Conservation (phyloP, 495 filamentous ascomycete species). For the Tetracladium setigerum region DNA sequence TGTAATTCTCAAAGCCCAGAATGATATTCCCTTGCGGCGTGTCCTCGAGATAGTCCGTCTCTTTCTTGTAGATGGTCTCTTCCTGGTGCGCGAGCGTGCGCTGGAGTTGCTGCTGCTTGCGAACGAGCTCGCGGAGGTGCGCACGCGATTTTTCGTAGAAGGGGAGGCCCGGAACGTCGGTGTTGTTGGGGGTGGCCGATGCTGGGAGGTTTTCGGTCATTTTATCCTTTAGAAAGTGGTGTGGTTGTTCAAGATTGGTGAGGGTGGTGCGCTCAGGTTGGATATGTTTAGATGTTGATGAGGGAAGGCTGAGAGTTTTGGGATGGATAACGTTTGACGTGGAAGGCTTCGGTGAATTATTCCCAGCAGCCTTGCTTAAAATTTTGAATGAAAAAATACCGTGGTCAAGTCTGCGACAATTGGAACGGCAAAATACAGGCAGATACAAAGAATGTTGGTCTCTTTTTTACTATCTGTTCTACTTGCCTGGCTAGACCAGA, state of each 20-base stretch:
- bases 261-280: background rate
- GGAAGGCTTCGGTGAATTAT: too few species aligned
- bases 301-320: too few species aligned
- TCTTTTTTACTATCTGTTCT: too few species aligned
- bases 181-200: slow-evolving; percentile 21
- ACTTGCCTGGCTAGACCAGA: too few species aligned
- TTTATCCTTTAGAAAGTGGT: background rate
- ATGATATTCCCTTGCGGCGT: slow-evolving; percentile 92
- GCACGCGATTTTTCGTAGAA: slow-evolving; percentile 44
- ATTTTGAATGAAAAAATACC: too few species aligned
- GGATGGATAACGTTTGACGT: too few species aligned
- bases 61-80: slow-evolving; percentile 76
- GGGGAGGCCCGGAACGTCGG: slow-evolving; percentile 32
- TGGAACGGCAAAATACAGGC: too few species aligned
- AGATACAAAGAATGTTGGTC: too few species aligned
- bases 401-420: too few species aligned
- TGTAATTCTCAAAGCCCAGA: slow-evolving; percentile 93
- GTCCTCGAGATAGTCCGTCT: slow-evolving; percentile 84
- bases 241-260: background rate
- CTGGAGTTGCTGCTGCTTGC: slow-evolving; percentile 34
- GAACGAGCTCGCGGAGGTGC: slow-evolving; percentile 40
- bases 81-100: slow-evolving; percentile 42
- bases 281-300: background rate
- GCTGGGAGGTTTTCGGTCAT: slow-evolving; percentile 49
- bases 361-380: too few species aligned